Conservation (phyloP, 768 basidiomycete species). For the Lactarius evosmus region DNA sequence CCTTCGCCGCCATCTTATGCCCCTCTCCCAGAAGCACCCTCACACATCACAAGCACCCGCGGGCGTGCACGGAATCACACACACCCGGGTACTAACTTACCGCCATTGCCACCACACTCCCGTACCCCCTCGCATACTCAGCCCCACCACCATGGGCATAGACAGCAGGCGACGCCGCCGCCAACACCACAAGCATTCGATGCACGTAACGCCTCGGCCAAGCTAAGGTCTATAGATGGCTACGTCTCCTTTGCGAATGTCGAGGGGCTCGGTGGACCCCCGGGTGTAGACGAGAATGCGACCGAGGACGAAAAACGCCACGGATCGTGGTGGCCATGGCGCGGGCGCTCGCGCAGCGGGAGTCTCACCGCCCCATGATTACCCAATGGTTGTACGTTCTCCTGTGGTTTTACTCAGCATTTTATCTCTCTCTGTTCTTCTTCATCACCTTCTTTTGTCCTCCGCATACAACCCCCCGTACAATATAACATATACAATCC, state of each 20-base stretch:
- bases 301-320: constrained; percentile 12
- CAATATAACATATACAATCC: constrained; percentile 6
- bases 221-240: constrained; percentile 53
- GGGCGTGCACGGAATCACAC: constrained; percentile 23
- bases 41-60: constrained; percentile 15
- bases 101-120: constrained; percentile 4
- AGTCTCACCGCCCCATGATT: constrained; percentile 12
- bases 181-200: constrained; percentile 49
- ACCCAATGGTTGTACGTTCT: not conserved
- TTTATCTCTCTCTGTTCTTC: not conserved
- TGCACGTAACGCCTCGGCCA: constrained; percentile 56
- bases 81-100: not conserved
- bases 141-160: constrained; percentile 7
- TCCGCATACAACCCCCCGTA: not conserved
- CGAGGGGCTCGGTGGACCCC: constrained; percentile 63
- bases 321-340: constrained; percentile 23
- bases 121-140: not conserved
- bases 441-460: not conserved
- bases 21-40: constrained; percentile 7
- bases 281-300: constrained; percentile 42
- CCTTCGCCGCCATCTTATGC: constrained; percentile 26
- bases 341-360: constrained; percentile 17
- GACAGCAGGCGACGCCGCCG: constrained; percentile 29
- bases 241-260: constrained; percentile 68
- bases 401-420: not conserved